These are phyloP conservation scores for Spiraea crenata DNA, from an alignment of 331 rosid species.

Conservation along the genomic window DNA sequence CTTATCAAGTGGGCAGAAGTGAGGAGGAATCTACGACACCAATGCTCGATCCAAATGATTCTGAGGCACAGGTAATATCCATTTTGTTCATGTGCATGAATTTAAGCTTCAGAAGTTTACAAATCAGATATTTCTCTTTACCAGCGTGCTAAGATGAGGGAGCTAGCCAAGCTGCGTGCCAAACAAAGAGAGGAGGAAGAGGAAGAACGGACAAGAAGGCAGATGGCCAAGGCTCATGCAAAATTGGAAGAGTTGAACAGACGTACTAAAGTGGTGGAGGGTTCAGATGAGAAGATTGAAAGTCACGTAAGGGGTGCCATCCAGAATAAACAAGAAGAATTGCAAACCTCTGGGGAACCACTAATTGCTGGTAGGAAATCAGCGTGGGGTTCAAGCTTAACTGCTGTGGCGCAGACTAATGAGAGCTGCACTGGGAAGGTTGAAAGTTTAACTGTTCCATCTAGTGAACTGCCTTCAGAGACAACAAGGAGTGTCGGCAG, in stretches of 20 bases:
- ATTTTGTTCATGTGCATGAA: slow-evolving; percentile 17
- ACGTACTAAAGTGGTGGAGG: slow-evolving; percentile 49
- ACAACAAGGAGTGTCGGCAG: slow-evolving; percentile 28
- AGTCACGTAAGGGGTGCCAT: slow-evolving; percentile 35
- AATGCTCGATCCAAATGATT: slow-evolving; percentile 45
- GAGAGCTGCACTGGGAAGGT: slow-evolving; percentile 31
- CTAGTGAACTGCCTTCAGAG: slow-evolving; percentile 35
- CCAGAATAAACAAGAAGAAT: slow-evolving; percentile 52
- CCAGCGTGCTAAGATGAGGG: slow-evolving; percentile 71
- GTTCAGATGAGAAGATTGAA: slow-evolving; percentile 41
- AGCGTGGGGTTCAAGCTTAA: slow-evolving; percentile 30
- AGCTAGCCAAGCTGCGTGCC: slow-evolving; percentile 70
- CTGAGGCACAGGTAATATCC: slow-evolving; percentile 66
- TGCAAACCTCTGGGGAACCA: slow-evolving; percentile 36
- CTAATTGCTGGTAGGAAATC: slow-evolving; percentile 27
- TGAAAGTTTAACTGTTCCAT: slow-evolving; percentile 36
- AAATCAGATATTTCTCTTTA: slow-evolving; percentile 11
- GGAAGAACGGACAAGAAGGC: slow-evolving; percentile 80
- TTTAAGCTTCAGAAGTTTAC: slow-evolving; percentile 22
- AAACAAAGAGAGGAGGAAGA: slow-evolving; percentile 85
- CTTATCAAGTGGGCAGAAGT: slow-evolving; percentile 38
- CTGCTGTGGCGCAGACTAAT: slow-evolving; percentile 24
- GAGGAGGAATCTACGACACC: slow-evolving; percentile 49
- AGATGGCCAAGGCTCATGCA: slow-evolving; percentile 68
- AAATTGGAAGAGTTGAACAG: slow-evolving; percentile 77